These are phyloP conservation scores for Tylopilus felleus DNA, from an alignment of 768 basidiomycete genomes.

Conservation along the genomic window DNA sequence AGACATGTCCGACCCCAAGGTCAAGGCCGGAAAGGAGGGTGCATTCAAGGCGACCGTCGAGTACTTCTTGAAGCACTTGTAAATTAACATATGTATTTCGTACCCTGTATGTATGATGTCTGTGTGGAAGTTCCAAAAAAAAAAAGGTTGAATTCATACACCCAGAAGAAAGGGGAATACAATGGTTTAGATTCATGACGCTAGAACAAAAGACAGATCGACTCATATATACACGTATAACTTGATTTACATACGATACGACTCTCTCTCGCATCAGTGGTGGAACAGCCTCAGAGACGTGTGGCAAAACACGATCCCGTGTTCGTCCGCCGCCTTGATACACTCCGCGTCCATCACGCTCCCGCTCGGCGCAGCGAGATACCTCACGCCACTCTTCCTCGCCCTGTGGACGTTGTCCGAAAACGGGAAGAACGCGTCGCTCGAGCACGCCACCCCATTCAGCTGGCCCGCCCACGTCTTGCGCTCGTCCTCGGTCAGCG, in stretches of 20 bases:
- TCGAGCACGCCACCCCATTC: constrained; percentile 87
- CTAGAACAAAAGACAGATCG: not conserved
- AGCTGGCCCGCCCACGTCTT: constrained; percentile 70
- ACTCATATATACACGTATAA: constrained; percentile 4
- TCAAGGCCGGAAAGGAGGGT: constrained; percentile 63
- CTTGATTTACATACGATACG: not conserved
- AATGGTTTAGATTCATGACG: not conserved
- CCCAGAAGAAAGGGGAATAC: not conserved
- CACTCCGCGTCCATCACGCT: constrained; percentile 98
- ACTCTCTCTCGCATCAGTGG: constrained; percentile 44
- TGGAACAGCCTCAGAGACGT: constrained; percentile 89
- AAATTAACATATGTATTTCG: not conserved
- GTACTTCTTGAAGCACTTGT: constrained; percentile 43
- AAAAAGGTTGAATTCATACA: not conserved
- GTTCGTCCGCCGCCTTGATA: constrained; percentile 94
- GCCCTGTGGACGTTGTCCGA: constrained; percentile 96
- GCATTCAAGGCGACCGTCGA: constrained; percentile 47
- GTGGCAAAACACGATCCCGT: constrained; percentile 87
- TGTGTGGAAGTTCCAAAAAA: too few relatives aligned
- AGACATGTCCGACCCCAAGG: constrained; percentile 44
- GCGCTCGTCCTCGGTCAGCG: constrained; percentile 68
- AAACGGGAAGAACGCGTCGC: constrained; percentile 99
- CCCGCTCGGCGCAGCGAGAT: constrained; percentile 88
- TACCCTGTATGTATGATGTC: not conserved
- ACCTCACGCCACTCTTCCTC: constrained; percentile 85